Evolutionary conservation across 345 rosid species (phyloP).

Genomic region (Boechera divaricarpa): DNA sequence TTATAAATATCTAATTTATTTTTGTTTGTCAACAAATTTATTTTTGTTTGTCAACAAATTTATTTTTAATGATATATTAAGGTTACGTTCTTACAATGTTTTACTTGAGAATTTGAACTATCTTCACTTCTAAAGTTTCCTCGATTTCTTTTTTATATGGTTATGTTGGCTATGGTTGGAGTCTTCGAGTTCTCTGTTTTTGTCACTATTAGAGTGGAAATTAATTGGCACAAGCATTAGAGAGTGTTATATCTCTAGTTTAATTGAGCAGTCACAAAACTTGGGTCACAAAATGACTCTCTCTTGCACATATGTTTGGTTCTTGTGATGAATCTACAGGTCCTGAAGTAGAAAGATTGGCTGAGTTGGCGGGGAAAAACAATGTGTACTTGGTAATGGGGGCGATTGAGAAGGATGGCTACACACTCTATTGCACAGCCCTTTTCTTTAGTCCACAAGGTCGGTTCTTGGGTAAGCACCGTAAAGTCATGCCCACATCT

Average conservation of each 20-base stretch:
- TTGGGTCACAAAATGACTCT: slow-evolving; percentile 9
- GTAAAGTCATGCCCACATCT: slow-evolving; percentile 89
- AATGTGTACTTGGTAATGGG: slow-evolving; percentile 83
- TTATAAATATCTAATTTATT: not conserved
- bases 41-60: not conserved
- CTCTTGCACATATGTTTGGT: slow-evolving; percentile 6
- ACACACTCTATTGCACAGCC: slow-evolving; percentile 84
- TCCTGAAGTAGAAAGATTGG: slow-evolving; percentile 76
- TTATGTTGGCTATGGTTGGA: not conserved
- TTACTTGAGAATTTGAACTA: too few species aligned
- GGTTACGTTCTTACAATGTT: not conserved
- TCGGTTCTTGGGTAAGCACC: slow-evolving; percentile 80
- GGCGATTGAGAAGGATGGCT: slow-evolving; percentile 89
- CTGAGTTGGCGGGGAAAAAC: slow-evolving; percentile 73
- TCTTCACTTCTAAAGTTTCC: too few species aligned
- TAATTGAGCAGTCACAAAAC: not conserved
- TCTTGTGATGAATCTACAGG: slow-evolving; percentile 49
- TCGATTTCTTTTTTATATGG: too few species aligned
- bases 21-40: not conserved
- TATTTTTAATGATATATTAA: not conserved
- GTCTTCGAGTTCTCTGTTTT: not conserved
- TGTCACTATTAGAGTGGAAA: not conserved
- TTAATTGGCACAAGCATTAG: not conserved
- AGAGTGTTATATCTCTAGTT: slow-evolving; percentile 11
- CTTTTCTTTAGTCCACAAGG: slow-evolving; percentile 85